These are phyloP conservation scores for Acacia pycnantha DNA, from an alignment of 331 rosid genomes.

Conservation along the genomic window DNA sequence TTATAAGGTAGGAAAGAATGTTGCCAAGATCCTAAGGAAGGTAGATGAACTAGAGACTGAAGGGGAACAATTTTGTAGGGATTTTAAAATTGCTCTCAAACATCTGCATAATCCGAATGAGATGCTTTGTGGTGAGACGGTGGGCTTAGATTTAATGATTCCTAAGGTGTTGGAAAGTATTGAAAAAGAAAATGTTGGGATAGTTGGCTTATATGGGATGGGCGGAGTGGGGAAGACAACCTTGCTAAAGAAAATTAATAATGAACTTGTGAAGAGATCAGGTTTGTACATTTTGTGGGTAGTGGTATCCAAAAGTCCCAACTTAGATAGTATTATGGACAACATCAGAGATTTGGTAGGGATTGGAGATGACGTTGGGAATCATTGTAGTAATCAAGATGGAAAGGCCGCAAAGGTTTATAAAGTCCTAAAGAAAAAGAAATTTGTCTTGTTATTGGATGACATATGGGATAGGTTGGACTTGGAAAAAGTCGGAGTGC, in stretches of 20 bases:
- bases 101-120: background rate
- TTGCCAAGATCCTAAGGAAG: no score
- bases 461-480: conserved; percentile 17
- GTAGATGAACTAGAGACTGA: no score
- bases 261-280: background rate
- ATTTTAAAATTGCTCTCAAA: no score
- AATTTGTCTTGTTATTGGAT: background rate
- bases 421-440: background rate
- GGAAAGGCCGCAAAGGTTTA: background rate
- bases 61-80: no score
- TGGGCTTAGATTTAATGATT: background rate
- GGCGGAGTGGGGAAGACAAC: background rate
- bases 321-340: background rate
- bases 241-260: background rate
- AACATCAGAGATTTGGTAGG: background rate
- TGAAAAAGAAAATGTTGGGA: background rate
- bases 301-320: background rate
- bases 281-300: background rate
- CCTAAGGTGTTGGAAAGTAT: background rate
- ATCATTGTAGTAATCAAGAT: background rate
- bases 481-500: background rate
- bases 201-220: background rate
- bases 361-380: background rate
- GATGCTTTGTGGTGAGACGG: background rate
- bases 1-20: no score